phyloP scores from a whole-genome alignment of 2,329 filamentous ascomycete species.

The Ophiostoma sp. region DNA sequence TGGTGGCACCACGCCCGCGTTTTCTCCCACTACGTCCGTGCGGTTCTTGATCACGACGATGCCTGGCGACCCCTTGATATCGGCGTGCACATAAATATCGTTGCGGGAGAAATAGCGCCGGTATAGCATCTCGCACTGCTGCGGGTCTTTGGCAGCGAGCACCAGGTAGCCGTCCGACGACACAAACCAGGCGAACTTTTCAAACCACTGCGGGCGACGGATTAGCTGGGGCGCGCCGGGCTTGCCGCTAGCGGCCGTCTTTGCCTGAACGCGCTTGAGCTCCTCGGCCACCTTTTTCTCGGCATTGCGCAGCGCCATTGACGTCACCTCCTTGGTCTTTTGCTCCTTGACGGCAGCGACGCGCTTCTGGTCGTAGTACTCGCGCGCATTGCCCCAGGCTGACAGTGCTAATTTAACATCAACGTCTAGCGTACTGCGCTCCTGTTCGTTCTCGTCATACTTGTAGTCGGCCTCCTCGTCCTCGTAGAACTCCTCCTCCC shows the following conservation, averaged over 20 bases:
- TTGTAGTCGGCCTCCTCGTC: slow-evolving; percentile 49
- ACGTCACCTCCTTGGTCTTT: slow-evolving; percentile 76
- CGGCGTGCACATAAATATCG: slow-evolving; percentile 87
- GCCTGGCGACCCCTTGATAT: slow-evolving; percentile 75
- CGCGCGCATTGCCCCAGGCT: slow-evolving; percentile 82
- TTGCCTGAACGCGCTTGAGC: slow-evolving; percentile 82
- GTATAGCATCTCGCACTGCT: slow-evolving; percentile 92
- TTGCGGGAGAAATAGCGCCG: slow-evolving; percentile 77
- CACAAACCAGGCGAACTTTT: slow-evolving; percentile 94
- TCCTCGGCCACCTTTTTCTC: slow-evolving; percentile 83
- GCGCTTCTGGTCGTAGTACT: slow-evolving; percentile 88
- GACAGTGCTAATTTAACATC: slow-evolving; percentile 80
- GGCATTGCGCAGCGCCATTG: slow-evolving; percentile 78
- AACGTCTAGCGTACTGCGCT: slow-evolving; percentile 52
- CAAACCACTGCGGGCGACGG: slow-evolving; percentile 85
- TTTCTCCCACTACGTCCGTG: slow-evolving; percentile 50
- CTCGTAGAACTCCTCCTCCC: slow-evolving; percentile 36
- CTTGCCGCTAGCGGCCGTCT: slow-evolving; percentile 67
- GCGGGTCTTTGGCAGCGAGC: slow-evolving; percentile 78
- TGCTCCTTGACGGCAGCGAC: slow-evolving; percentile 79
- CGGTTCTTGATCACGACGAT: slow-evolving; percentile 83
- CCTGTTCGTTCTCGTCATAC: slow-evolving; percentile 38
- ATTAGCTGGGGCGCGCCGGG: slow-evolving; percentile 70
- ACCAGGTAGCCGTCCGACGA: slow-evolving; percentile 94
- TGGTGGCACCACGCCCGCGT: slow-evolving; percentile 79